Evolutionary conservation across 176 grass and related monocot genomes (phyloP).

Genomic region (Aegilops longissima): DNA sequence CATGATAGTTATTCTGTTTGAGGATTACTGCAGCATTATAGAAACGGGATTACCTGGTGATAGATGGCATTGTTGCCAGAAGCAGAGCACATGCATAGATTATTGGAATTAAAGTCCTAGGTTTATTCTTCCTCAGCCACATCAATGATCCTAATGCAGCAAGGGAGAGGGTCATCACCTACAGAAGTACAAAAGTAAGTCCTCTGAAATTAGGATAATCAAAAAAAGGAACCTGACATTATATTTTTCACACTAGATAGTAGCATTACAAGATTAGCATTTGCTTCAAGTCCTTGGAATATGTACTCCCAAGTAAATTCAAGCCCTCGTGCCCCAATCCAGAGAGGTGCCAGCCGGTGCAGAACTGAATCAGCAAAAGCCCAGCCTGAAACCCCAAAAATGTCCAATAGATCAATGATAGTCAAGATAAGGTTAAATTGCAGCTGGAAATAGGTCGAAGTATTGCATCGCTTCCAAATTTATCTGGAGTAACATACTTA

Average conservation of each 20-base stretch:
- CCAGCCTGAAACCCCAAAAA: slow-evolving; percentile 69
- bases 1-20: not conserved
- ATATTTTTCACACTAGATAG: slow-evolving; percentile 23
- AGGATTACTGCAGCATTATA: slow-evolving; percentile 1
- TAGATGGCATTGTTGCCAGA: slow-evolving; percentile 96
- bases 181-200: slow-evolving; percentile 28
- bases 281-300: slow-evolving; percentile 98
- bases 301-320: slow-evolving; percentile 98
- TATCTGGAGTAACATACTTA: slow-evolving; percentile 6
- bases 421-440: slow-evolving; percentile 3
- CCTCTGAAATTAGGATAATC: not conserved
- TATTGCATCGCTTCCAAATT: not conserved
- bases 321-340: slow-evolving; percentile 96
- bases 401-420: not conserved
- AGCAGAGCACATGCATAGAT: slow-evolving; percentile 92
- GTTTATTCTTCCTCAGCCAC: slow-evolving; percentile 99
- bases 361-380: slow-evolving; percentile 99
- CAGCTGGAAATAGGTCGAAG: slow-evolving; percentile 2
- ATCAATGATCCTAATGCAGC: slow-evolving; percentile 92
- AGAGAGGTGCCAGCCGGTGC: slow-evolving; percentile 86
- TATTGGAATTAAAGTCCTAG: slow-evolving; percentile 81
- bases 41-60: slow-evolving; percentile 62
- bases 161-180: slow-evolving; percentile 96
- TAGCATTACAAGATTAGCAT: slow-evolving; percentile 88
- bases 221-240: slow-evolving; percentile 15